phyloP scores from a whole-genome alignment of 2,329 filamentous ascomycete species.

The Alternaria longipes region DNA sequence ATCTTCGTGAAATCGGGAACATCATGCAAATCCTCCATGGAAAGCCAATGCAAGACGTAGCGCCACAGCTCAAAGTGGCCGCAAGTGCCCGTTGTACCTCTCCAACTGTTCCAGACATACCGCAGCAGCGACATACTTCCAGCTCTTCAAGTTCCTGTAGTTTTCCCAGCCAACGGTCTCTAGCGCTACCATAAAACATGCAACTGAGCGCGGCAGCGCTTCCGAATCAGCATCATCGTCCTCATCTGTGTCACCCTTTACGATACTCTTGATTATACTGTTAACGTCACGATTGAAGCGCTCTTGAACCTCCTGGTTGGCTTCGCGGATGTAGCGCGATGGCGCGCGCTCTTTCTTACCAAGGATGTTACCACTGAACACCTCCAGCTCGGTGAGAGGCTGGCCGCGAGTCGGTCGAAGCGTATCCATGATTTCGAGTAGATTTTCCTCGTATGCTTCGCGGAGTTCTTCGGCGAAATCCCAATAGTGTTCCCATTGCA shows the following conservation, averaged over 20 bases:
- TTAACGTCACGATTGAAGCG: conserved; percentile 56
- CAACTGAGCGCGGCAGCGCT: conserved; percentile 59
- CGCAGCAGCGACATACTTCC: conserved; percentile 62
- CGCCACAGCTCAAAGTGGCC: conserved; percentile 22
- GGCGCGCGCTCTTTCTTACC: conserved; percentile 57
- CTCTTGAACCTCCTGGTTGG: conserved; percentile 49
- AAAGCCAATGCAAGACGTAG: background rate
- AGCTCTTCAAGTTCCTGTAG: conserved; percentile 55
- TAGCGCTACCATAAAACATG: conserved; percentile 58
- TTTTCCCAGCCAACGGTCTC: conserved; percentile 45
- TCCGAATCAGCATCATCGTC: conserved; percentile 46
- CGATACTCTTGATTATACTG: conserved; percentile 56
- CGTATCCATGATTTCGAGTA: conserved; percentile 59
- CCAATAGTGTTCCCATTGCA: conserved; percentile 53
- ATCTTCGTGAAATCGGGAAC: background rate
- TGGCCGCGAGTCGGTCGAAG: conserved; percentile 38
- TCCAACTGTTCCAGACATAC: conserved; percentile 62
- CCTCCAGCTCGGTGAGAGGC: conserved; percentile 50
- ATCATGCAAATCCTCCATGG: background rate
- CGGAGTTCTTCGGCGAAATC: conserved; percentile 55
- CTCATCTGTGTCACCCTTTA: conserved; percentile 47
- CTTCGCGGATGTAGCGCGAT: conserved; percentile 41
- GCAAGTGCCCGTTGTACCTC: conserved; percentile 27
- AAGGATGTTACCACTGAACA: conserved; percentile 67
- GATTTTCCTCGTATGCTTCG: conserved; percentile 61